Conservation (phyloP, 495 filamentous ascomycete genomes). For the Xylaria castorea region DNA sequence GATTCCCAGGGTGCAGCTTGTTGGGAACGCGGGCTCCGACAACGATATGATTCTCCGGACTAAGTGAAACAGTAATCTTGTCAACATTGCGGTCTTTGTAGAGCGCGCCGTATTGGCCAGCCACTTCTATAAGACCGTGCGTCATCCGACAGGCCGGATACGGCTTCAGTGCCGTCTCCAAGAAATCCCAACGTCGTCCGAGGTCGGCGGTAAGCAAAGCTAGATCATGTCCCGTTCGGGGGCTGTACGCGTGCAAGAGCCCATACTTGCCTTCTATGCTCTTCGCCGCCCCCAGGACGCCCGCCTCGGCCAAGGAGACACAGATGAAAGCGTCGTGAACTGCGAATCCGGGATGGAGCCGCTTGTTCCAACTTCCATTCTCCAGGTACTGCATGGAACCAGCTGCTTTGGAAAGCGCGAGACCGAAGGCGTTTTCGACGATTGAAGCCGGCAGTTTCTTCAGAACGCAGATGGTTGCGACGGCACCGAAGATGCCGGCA, state of each 20-base stretch:
- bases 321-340: conserved; percentile 31
- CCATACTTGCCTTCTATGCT: conserved; percentile 31
- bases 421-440: conserved; percentile 26
- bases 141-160: conserved; percentile 1
- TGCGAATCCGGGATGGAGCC: conserved; percentile 29
- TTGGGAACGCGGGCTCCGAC: background rate
- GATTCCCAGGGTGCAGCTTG: conserved; percentile 1
- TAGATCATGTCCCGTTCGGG: conserved; percentile 2
- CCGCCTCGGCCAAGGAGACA: conserved; percentile 29
- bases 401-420: conserved; percentile 28
- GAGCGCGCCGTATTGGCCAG: background rate
- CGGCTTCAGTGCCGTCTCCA: background rate
- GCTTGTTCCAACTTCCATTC: conserved; percentile 33
- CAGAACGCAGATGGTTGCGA: background rate
- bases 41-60: conserved; percentile 2
- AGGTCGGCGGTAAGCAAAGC: background rate
- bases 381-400: conserved; percentile 33
- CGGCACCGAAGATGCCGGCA: conserved; percentile 23
- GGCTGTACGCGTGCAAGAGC: background rate
- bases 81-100: background rate
- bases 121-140: conserved; percentile 2
- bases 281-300: conserved; percentile 24
- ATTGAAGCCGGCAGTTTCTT: background rate
- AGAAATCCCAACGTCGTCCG: background rate
- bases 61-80: background rate